Base-by-base conservation (phyloP, 331 rosid species). In the Rosa hybrid region DNA sequence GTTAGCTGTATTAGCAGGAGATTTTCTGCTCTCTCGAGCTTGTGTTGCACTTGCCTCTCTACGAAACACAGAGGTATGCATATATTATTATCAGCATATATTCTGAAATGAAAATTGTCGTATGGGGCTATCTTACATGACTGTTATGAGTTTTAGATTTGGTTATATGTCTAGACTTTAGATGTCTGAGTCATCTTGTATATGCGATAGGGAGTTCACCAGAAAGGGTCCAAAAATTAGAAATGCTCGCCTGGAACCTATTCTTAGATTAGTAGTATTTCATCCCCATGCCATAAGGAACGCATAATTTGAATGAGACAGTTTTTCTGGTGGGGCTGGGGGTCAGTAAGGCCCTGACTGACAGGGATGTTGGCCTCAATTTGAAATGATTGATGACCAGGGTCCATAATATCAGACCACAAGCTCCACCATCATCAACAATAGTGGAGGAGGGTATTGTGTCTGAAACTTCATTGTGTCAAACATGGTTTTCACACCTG, bases 1-100 rank as follows among this genome's bases (percentile, higher is more conserved):
- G 99, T 41, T 96, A 83, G 89, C 99, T 57, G 99, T 96, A 34
- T 88, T 96, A 88, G 96, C 99, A 5, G 99, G 99, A 65, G 97
- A 96, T 82, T 96, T 95, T 87, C 81, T 96, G 83, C 98, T 96
- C 82, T 90, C 99, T 79, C 96, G 98, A 79, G 98, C 99, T 44
- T 91, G 97, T 85, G 96, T 93, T 68, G 85, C 98, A 69, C 93
- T 96, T 38, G 98, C 99, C 71, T 91, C 99, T 62, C 84, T 96
- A 79, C 85, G 87, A 73, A 89, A 93, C 83, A 91, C 94, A 6
- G 99, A 95, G 98, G 99, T 95, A 80, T 64, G 63, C 21, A 48
- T 74, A 27, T 41, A 49, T 73, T 84, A 11, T 53, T 74, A 34
- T 67, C 12, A 12, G 7, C 20, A 11, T 30, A 27, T 45, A 73